phyloP scores from a whole-genome alignment of 768 basidiomycete species.

The Rhodotorula diobovata region DNA sequence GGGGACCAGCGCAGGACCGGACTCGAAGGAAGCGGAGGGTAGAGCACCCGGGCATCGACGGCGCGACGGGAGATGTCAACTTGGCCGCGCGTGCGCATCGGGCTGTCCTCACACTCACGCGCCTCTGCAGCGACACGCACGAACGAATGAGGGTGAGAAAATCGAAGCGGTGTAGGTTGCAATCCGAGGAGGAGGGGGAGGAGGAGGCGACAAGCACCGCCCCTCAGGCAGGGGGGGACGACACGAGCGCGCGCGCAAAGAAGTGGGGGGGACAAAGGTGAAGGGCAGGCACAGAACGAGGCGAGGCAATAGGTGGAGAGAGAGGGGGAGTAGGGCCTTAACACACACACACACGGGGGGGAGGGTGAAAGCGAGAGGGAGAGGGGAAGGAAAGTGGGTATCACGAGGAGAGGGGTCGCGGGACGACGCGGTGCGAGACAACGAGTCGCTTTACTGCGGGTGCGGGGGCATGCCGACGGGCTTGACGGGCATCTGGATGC shows the following conservation, averaged over 20 bases:
- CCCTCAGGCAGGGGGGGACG: neutral
- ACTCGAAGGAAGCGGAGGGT: no score
- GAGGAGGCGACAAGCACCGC: no score
- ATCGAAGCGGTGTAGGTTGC: neutral
- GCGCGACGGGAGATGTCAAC: no score
- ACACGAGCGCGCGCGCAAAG: neutral
- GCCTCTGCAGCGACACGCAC: neutral
- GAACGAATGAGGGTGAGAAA: neutral
- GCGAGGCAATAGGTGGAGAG: neutral
- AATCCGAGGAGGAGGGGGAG: neutral
- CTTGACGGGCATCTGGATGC: constrained; percentile 1
- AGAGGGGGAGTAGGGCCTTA: neutral
- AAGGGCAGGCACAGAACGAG: neutral
- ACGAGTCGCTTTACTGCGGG: neutral
- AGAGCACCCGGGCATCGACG: no score
- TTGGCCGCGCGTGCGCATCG: no score
- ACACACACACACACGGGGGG: no score
- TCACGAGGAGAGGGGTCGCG: neutral
- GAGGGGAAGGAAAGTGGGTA: neutral
- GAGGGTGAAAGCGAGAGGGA: neutral
- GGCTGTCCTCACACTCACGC: no score
- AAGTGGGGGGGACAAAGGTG: no score
- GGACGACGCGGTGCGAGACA: neutral
- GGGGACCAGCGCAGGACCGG: no score
- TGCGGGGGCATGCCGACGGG: constrained; percentile 2